phyloP scores from a whole-genome alignment of 768 basidiomycete genomes.

The Chalciporus piperatus region DNA sequence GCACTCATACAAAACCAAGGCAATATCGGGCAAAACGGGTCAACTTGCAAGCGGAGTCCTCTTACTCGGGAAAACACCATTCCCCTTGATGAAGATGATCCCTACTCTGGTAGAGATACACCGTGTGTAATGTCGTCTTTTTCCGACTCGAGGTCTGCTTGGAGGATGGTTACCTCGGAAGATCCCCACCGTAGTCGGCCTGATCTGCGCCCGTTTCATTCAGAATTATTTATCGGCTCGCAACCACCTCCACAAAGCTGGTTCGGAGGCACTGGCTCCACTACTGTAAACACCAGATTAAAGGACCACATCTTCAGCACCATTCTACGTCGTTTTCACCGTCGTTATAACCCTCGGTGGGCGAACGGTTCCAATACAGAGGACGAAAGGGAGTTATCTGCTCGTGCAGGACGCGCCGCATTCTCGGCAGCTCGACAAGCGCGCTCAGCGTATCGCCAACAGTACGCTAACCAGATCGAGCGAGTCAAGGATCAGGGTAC shows the following conservation, averaged over 20 bases:
- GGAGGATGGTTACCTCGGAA: conserved; percentile 21
- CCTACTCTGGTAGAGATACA: conserved; percentile 43
- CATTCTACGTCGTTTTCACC: conserved; percentile 71
- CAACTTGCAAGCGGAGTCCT: conserved; percentile 36
- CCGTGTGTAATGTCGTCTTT: conserved; percentile 26
- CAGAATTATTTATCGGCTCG: conserved; percentile 35
- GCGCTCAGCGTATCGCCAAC: conserved; percentile 18
- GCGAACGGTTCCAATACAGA: conserved; percentile 43
- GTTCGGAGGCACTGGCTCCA: conserved; percentile 91
- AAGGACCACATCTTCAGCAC: conserved; percentile 96
- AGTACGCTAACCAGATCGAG: conserved; percentile 33
- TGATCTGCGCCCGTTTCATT: conserved; percentile 39
- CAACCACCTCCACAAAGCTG: conserved; percentile 42
- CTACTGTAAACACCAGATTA: conserved; percentile 88
- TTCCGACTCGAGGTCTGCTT: conserved; percentile 21
- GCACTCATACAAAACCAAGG: conserved; percentile 47
- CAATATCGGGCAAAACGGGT: conserved; percentile 9
- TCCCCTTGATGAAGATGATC: conserved; percentile 38
- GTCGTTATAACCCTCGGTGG: conserved; percentile 38
- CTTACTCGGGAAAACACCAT: conserved; percentile 40
- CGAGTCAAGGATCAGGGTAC: conserved; percentile 39
- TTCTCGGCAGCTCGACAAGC: conserved; percentile 1
- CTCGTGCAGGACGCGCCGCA: conserved; percentile 37
- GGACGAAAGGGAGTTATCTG: conserved; percentile 54
- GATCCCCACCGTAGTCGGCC: conserved; percentile 25